Evolutionary conservation across 2,329 filamentous ascomycete species (phyloP).

Genomic region (Orbilia oligospora): DNA sequence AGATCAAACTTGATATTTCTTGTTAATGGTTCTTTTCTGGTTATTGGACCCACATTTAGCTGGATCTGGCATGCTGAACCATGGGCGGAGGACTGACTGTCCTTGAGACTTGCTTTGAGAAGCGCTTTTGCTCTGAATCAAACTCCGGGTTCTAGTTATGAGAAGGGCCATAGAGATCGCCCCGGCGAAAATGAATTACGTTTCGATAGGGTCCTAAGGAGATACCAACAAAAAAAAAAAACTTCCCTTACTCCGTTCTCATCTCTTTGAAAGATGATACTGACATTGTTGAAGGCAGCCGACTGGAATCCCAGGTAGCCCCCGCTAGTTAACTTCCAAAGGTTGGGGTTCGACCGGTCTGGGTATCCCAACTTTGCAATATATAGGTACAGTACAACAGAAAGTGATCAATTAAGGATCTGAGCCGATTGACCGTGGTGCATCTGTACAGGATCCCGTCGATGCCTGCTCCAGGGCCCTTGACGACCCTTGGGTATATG

Average conservation of each 20-base stretch:
- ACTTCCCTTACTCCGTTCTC: constrained; percentile 36
- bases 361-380: background rate
- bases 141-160: constrained; percentile 15
- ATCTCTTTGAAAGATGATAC: constrained; percentile 30
- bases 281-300: constrained; percentile 35
- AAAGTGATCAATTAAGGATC: background rate
- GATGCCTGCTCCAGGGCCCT: constrained; percentile 35
- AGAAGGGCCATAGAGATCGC: constrained; percentile 32
- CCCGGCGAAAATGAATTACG: constrained; percentile 38
- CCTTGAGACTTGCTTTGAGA: constrained; percentile 35
- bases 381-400: background rate
- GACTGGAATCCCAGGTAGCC: constrained; percentile 16
- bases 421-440: constrained; percentile 2
- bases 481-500: background rate
- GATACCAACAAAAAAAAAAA: constrained; percentile 40
- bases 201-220: constrained; percentile 19
- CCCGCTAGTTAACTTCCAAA: constrained; percentile 10
- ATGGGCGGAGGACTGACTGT: constrained; percentile 23
- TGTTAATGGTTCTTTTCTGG: constrained; percentile 36
- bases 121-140: constrained; percentile 40
- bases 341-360: background rate
- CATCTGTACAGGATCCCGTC: constrained; percentile 27
- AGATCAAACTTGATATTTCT: constrained; percentile 39
- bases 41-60: constrained; percentile 27
- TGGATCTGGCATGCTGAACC: constrained; percentile 42